Evolutionary conservation across 2,329 filamentous ascomycete genomes (phyloP).

Genomic region (Cordyceps farinosa): DNA sequence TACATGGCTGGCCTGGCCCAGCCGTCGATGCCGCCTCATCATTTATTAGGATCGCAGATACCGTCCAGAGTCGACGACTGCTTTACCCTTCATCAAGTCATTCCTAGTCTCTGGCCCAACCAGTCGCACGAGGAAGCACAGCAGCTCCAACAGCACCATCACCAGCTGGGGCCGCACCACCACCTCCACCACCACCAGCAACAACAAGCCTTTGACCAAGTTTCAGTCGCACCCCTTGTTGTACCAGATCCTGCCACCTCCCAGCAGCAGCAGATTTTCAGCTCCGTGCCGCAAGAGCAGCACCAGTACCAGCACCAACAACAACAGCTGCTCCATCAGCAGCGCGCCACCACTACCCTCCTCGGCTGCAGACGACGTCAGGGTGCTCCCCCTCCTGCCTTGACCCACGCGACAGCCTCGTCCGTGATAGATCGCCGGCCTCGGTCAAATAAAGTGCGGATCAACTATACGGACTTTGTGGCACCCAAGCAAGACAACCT

Average conservation of each 20-base stretch:
- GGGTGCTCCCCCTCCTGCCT: not conserved
- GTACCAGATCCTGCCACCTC: constrained; percentile 1
- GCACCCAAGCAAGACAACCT: constrained; percentile 19
- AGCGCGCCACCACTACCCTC: not conserved
- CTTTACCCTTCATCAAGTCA: constrained; percentile 5
- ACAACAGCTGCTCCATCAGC: not conserved
- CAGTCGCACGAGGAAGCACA: constrained; percentile 7
- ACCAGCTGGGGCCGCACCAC: not conserved
- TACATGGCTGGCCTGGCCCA: constrained; percentile 26
- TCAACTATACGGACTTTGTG: not conserved
- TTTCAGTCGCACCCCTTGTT: not conserved
- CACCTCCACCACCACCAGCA: not conserved
- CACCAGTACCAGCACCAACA: not conserved
- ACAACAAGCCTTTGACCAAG: not conserved
- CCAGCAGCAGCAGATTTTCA: not conserved
- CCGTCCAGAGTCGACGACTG: not conserved
- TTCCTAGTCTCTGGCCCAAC: not conserved
- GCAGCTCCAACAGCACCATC: not conserved
- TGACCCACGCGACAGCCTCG: not conserved
- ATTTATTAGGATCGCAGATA: constrained; percentile 26
- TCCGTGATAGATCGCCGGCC: not conserved
- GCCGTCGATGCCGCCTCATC: constrained; percentile 20
- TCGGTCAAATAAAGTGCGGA: not conserved
- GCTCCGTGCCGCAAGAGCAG: not conserved
- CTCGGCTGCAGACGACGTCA: not conserved